These are phyloP conservation scores for Stereum hirsutum DNA, from an alignment of 1,284 basidiomycete species.

Conservation along the genomic window DNA sequence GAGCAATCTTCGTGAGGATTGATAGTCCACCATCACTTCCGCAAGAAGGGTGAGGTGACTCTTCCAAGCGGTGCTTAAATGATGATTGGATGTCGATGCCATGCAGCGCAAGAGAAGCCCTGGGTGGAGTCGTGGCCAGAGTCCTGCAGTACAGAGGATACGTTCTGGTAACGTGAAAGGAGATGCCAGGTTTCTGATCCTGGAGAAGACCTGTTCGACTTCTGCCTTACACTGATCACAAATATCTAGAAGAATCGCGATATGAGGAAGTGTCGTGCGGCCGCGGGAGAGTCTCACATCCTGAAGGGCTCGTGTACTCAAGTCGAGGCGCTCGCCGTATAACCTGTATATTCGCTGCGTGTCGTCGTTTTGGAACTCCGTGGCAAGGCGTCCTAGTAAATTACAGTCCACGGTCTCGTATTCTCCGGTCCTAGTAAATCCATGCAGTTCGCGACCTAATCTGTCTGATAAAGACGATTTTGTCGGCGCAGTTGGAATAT, in stretches of 20 bases:
- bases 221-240: neutral
- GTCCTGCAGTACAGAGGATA: constrained; percentile 12
- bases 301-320: neutral
- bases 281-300: neutral
- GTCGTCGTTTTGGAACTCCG: neutral
- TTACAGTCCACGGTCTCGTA: no score
- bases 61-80: constrained; percentile 17
- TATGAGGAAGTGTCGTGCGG: neutral
- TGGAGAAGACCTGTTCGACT: neutral
- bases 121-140: constrained; percentile 23
- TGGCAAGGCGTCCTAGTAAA: neutral
- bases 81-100: neutral
- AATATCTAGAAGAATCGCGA: neutral
- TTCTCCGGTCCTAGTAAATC: no score
- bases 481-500: no score
- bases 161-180: neutral
- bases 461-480: no score
- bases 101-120: no score
- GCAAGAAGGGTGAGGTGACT: constrained; percentile 18
- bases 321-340: neutral
- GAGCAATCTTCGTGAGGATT: constrained; percentile 24
- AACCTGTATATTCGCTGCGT: neutral
- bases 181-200: neutral
- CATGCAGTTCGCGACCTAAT: no score
- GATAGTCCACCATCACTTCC: constrained; percentile 19